Base-by-base conservation (phyloP, 208 protist genomes). In the Crithidia brevicula region DNA sequence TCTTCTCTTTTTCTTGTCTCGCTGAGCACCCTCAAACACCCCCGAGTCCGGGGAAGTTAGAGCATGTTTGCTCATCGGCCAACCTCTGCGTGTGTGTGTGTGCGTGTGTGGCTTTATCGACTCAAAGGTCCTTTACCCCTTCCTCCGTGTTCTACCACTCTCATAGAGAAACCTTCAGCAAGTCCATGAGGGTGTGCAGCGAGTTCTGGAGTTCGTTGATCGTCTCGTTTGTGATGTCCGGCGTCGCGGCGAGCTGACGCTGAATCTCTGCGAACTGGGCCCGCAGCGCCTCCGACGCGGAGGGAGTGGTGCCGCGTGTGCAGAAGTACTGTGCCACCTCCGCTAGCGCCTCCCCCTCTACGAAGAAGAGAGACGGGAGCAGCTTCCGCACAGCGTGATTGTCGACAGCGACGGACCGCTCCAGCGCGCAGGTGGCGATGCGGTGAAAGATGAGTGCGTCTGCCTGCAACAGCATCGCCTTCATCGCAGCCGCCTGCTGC, bases 391-490 rank as follows among this genome's bases (percentile, higher is more conserved):
- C 46, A 7, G 52, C 51, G 58, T 63, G 59, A 31, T 68, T 59
- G 53, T 73, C 59, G 2, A 33, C 64, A 3, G 73, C 64, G 0
- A 85, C 65, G 31, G 63, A 57, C 28, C 62, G 64, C 67, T 85
- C 80, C 18, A 85, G 47, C 34, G 69, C 67, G 49, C 69, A 72
- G n/a, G 74, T 79, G 47, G 68, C 43, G 38, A 81, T 27, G 62
- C 80, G 74, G 40, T 85, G 67, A 45, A 85, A 67, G 16, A 77
- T 13, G 20, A 75, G 30, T 4, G 59, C 43, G 34, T 85, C 80
- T 0, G 60, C 69, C 30, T 30, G 66, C 61, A 71, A 36, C 11
- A 75, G 58, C 13, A 30, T 33, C 36, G 53, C 27, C 74, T 67
- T 69, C 74, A 73, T 65, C 8, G 43, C 46, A 0, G 45, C 61